These are phyloP conservation scores for Exsudoporus frostii DNA, from an alignment of 768 basidiomycete genomes.

Conservation along the genomic window DNA sequence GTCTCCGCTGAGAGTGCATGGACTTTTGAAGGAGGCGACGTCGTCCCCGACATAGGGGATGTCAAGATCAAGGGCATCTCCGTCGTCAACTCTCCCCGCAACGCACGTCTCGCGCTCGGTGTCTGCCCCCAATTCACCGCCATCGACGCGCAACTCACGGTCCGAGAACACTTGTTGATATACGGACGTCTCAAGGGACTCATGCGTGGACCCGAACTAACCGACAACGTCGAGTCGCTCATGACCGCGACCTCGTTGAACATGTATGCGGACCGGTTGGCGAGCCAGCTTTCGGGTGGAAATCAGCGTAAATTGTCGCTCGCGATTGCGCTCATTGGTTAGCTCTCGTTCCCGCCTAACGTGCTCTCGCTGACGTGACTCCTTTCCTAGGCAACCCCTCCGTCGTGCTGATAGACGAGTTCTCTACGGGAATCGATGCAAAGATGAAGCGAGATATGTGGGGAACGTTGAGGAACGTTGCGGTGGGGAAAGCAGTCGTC, in stretches of 20 bases:
- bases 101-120: conserved; percentile 66
- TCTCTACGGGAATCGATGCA: conserved; percentile 79
- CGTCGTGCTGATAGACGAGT: conserved; percentile 79
- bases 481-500: conserved; percentile 64
- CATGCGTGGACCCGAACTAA: conserved; percentile 43
- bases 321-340: conserved; percentile 73
- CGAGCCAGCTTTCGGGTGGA: conserved; percentile 73
- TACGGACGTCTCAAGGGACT: conserved; percentile 77
- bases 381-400: conserved; percentile 60
- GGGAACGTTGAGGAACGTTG: conserved; percentile 63
- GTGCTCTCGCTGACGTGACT: background rate
- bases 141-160: conserved; percentile 74
- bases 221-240: conserved; percentile 52
- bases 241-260: conserved; percentile 56
- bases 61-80: conserved; percentile 65
- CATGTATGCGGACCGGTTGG: conserved; percentile 65
- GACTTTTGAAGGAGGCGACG: conserved; percentile 56
- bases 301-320: conserved; percentile 76
- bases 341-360: background rate
- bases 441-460: conserved; percentile 86
- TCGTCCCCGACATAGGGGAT: conserved; percentile 66
- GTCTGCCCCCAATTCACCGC: conserved; percentile 86
- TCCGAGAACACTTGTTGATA: conserved; percentile 69
- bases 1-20: background rate
- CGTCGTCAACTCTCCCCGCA: conserved; percentile 58